These are phyloP conservation scores for Claviceps paspali DNA, from an alignment of 2,329 filamentous ascomycete genomes.

Conservation along the genomic window DNA sequence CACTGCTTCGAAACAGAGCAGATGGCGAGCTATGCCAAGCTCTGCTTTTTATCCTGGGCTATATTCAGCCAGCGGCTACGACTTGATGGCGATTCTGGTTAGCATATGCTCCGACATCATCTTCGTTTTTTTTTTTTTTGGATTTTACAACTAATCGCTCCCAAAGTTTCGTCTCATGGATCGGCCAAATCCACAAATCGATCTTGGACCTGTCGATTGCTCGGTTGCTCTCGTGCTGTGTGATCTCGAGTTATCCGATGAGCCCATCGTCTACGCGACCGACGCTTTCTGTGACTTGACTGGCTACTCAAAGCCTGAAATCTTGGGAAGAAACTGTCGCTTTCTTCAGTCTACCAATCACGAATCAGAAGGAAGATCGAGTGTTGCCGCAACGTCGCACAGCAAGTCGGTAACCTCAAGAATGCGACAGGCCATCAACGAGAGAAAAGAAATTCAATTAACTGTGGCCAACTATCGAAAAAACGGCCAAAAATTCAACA, in stretches of 20 bases:
- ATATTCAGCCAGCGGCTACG: constrained; percentile 38
- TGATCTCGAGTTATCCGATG: constrained; percentile 57
- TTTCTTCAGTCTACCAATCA: constrained; percentile 69
- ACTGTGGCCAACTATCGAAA: constrained; percentile 66
- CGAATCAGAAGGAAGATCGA: neutral
- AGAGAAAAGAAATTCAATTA: constrained; percentile 30
- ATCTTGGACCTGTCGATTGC: constrained; percentile 68
- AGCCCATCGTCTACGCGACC: constrained; percentile 72
- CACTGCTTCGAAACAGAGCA: constrained; percentile 1
- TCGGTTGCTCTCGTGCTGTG: constrained; percentile 76
- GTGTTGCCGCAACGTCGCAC: neutral
- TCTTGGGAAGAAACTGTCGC: constrained; percentile 66
- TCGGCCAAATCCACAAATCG: constrained; percentile 57
- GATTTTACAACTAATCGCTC: neutral
- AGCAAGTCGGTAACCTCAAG: constrained; percentile 40
- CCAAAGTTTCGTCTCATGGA: constrained; percentile 45
- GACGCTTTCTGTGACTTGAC: constrained; percentile 67
- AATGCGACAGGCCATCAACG: constrained; percentile 31
- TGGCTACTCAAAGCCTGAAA: constrained; percentile 60
- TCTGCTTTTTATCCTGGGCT: constrained; percentile 39
- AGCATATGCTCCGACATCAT: constrained; percentile 13
- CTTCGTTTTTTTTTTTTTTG: neutral
- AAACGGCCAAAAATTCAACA: constrained; percentile 65
- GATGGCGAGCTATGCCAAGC: constrained; percentile 21
- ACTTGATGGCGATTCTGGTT: constrained; percentile 41